Evolutionary conservation across 495 filamentous ascomycete genomes (phyloP).

Genomic region (Haplographium delicatum): DNA sequence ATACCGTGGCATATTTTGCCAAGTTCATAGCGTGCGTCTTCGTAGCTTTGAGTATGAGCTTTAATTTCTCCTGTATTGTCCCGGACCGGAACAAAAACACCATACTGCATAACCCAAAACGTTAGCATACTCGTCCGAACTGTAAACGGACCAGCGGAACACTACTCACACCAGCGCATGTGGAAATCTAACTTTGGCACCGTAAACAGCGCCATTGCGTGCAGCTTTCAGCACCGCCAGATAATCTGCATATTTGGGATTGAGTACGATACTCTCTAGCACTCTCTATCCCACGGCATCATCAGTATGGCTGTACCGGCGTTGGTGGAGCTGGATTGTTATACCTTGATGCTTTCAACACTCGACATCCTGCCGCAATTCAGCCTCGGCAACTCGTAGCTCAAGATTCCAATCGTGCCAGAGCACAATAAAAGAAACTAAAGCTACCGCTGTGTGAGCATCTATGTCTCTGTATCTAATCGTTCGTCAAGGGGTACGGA

Average conservation of each 20-base stretch:
- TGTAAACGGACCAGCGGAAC: not conserved
- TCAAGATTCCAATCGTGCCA: conserved; percentile 1
- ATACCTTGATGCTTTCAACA: conserved; percentile 21
- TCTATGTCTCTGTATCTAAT: conserved; percentile 3
- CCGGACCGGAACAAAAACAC: conserved; percentile 90
- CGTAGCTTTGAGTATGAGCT: conserved; percentile 78
- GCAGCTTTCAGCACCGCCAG: conserved; percentile 82
- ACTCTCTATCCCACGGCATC: conserved; percentile 18
- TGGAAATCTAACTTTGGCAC: conserved; percentile 96
- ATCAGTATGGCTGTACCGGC: conserved; percentile 10
- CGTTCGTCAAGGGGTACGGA: not conserved
- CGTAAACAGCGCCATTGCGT: conserved; percentile 96
- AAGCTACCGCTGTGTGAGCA: conserved; percentile 16
- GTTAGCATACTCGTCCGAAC: not conserved
- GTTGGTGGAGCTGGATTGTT: not conserved
- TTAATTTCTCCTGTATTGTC: conserved; percentile 72
- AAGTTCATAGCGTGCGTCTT: conserved; percentile 88
- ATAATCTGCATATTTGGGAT: conserved; percentile 76
- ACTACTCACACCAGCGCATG: conserved; percentile 80
- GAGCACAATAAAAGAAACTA: conserved; percentile 3
- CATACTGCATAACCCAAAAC: conserved; percentile 52
- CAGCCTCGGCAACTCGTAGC: conserved; percentile 22
- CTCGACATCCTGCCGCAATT: conserved; percentile 22
- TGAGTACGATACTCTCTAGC: conserved; percentile 66
- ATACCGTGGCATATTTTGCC: conserved; percentile 81